Base-by-base conservation (phyloP, 345 rosid species). In the Arabidopsis suecica region DNA sequence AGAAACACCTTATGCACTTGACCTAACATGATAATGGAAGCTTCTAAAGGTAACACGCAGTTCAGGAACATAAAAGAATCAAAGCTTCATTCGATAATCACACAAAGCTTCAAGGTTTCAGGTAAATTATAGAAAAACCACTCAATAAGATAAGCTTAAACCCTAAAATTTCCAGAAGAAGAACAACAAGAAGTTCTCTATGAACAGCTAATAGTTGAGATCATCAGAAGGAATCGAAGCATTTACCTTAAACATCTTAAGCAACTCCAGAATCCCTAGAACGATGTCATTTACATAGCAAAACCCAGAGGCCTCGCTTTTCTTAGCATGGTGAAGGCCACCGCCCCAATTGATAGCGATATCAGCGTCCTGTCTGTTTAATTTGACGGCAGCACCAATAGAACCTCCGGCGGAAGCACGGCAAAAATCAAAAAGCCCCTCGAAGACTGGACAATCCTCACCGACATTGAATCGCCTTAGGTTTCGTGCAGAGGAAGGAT, bases 381-480 rank as follows among this genome's bases (percentile, higher is more conserved):
- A 79, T 76, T 95, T 92, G 38, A 89, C 98, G 30, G 98, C 99
- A 10, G 98, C 96, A 1, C 99, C 99, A 11, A 95, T 86, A 57
- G 99, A 95, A 41, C 99, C 99, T n/a, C 99, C 99, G 0, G 97
- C 88, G 8, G 98, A 95, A 20, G 98, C 89, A 82, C 88, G 97
- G 65, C 99, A 95, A 65, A 92, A 95, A 1, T 86, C 90, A 55
- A 95, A 95, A 45, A 95, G 82, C 13, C 97, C 99, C 22, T 95
- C 93, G 61, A 95, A 78, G 20, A 78, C 78, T n/a, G 82, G 82
- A 57, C 99, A 95, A 36, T 95, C 99, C 76, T 92, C 98, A 23
- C 99, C 99, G n/a, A 95, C 98, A 45, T 92, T 95, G 76, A 92
- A 95, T 71, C 96, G 89, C 80, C 83, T 90, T 32, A 86, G 80